A percentile compares a stretch with the other conserved stretches of the same genome.
phyloP scores from a whole-genome alignment of 2,329 filamentous ascomycete species.

The Escovopsis sp. region DNA sequence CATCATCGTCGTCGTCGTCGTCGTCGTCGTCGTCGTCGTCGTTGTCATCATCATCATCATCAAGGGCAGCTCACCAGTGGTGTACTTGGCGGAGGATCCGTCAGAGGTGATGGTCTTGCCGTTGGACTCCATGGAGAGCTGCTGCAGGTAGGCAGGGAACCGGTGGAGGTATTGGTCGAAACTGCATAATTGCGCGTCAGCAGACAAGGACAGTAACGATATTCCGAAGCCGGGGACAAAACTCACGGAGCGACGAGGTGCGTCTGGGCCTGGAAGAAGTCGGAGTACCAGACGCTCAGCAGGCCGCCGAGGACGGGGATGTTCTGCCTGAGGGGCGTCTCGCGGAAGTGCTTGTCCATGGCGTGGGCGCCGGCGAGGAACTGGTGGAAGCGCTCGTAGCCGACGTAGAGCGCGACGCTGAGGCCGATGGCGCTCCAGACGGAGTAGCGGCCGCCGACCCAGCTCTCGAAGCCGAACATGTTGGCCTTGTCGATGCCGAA shows the following conservation, averaged over 20 bases:
- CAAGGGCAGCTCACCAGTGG: slow-evolving; percentile 43
- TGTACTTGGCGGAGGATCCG: slow-evolving; percentile 86
- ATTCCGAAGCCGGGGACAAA: background rate
- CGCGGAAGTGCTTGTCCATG: slow-evolving; percentile 97
- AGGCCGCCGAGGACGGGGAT: slow-evolving; percentile 87
- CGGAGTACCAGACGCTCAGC: slow-evolving; percentile 94
- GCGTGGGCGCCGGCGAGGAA: slow-evolving; percentile 89
- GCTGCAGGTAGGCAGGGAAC: slow-evolving; percentile 97
- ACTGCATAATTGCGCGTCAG: slow-evolving; percentile 23
- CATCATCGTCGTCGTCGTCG: no score
- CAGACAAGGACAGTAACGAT: no score
- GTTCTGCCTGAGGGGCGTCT: slow-evolving; percentile 83
- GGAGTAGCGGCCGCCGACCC: slow-evolving; percentile 96
- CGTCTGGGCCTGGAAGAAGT: slow-evolving; percentile 97
- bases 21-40: no score
- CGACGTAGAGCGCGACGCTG: slow-evolving; percentile 87
- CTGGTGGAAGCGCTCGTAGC: slow-evolving; percentile 93
- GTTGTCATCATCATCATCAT: no score
- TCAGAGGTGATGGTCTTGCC: slow-evolving; percentile 93
- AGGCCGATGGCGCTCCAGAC: slow-evolving; percentile 98
- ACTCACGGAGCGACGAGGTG: slow-evolving; percentile 88
- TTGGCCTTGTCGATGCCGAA: slow-evolving; percentile 98
- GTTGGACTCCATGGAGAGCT: slow-evolving; percentile 99
- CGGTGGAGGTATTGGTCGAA: slow-evolving; percentile 99
- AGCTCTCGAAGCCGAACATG: slow-evolving; percentile 99